Conservation (phyloP, 129 eudicot genomes). For the Mikania micrantha region DNA sequence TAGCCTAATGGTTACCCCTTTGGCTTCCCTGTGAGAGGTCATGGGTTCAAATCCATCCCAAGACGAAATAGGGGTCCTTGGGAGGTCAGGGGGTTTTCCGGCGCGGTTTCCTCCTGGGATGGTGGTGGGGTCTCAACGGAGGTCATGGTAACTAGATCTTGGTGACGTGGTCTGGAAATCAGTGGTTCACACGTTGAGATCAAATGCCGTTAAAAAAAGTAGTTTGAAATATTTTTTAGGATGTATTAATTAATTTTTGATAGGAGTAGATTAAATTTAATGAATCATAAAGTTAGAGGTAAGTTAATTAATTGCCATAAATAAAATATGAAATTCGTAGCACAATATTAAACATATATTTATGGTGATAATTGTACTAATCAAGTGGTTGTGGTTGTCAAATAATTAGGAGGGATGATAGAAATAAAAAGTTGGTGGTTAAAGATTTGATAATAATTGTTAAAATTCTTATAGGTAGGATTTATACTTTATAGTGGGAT, state of each 20-base stretch:
- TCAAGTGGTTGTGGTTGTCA: constrained; percentile 18
- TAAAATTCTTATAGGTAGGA: constrained; percentile 9
- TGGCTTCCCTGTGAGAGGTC: no score
- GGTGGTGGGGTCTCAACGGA: no score
- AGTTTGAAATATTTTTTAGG: background rate
- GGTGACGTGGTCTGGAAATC: no score
- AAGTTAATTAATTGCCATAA: background rate
- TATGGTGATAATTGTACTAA: background rate
- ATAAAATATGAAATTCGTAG: background rate
- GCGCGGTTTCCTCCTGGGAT: no score
- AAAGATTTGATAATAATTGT: constrained; percentile 18
- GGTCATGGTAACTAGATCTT: no score
- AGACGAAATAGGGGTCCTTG: no score
- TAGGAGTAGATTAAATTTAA: background rate
- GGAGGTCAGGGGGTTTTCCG: no score
- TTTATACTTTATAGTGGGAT: constrained; percentile 19
- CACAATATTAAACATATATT: background rate
- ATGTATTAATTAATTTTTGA: background rate
- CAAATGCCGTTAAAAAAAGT: no score
- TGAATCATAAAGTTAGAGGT: background rate
- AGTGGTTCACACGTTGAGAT: no score
- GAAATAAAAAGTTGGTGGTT: constrained; percentile 18
- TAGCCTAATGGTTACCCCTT: no score
- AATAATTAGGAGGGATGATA: constrained; percentile 18
- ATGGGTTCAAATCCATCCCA: no score